phyloP scores from a whole-genome alignment of 306 rosid genomes.

The Prunus armeniaca region DNA sequence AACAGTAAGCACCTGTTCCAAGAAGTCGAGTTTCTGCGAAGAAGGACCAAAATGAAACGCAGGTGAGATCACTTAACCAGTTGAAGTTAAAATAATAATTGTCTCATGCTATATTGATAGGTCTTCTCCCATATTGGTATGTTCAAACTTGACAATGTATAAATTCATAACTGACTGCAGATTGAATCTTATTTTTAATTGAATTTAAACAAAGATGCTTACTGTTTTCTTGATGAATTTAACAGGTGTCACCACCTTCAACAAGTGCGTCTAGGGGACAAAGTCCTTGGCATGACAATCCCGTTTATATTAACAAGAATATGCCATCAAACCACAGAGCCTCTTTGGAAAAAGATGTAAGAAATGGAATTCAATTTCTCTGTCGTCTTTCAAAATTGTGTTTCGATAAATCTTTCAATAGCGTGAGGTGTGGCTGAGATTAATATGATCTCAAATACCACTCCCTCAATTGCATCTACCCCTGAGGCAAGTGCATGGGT shows the following conservation, averaged over 20 bases:
- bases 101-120: not conserved
- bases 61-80: conserved; percentile 36
- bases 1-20: no score
- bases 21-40: conserved; percentile 14
- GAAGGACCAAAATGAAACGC: conserved; percentile 38
- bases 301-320: no score
- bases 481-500: no score
- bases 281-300: no score
- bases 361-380: conserved; percentile 22
- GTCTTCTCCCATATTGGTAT: not conserved
- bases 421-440: not conserved
- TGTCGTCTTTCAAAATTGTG: not conserved
- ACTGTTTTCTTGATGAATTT: conserved; percentile 7
- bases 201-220: not conserved
- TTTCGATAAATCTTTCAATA: conserved; percentile 6
- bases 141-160: not conserved
- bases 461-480: no score
- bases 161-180: not conserved
- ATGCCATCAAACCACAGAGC: no score
- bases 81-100: not conserved
- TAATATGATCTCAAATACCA: not conserved
- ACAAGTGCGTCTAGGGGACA: conserved; percentile 37
- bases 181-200: conserved; percentile 4
- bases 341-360: conserved; percentile 15
- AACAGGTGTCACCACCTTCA: conserved; percentile 55